phyloP scores from a whole-genome alignment of 1,284 basidiomycete genomes.

The Papiliotrema fonsecae region DNA sequence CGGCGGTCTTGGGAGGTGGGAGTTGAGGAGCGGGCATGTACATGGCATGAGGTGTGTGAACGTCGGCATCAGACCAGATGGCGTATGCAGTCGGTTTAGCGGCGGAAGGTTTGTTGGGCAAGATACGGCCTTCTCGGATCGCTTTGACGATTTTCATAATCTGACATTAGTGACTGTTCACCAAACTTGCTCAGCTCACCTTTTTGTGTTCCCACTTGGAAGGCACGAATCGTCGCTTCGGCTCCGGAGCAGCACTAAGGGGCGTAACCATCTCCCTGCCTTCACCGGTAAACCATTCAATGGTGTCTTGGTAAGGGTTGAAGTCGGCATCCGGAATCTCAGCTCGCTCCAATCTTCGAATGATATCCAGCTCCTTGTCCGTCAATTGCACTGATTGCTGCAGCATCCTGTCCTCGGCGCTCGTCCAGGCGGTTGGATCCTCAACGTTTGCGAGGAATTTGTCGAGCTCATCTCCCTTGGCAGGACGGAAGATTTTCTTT shows the following conservation, averaged over 20 bases:
- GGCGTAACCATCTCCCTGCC: slow-evolving; percentile 93
- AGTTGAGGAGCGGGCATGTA: slow-evolving; percentile 88
- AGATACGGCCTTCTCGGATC: slow-evolving; percentile 89
- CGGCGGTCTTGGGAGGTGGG: slow-evolving; percentile 79
- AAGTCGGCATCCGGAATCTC: slow-evolving; percentile 89
- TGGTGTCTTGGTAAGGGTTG: slow-evolving; percentile 86
- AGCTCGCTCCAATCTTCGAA: slow-evolving; percentile 77
- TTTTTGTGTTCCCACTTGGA: slow-evolving; percentile 99
- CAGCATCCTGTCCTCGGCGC: slow-evolving; percentile 83
- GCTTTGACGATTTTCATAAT: slow-evolving; percentile 99
- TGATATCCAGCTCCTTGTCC: slow-evolving; percentile 90
- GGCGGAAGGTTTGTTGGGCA: slow-evolving; percentile 79
- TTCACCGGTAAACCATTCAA: slow-evolving; percentile 96
- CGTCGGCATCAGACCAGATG: slow-evolving; percentile 73
- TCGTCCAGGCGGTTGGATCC: slow-evolving; percentile 87
- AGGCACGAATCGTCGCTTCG: slow-evolving; percentile 93
- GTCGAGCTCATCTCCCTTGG: slow-evolving; percentile 93
- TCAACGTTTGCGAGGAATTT: slow-evolving; percentile 94
- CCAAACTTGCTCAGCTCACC: slow-evolving; percentile 50
- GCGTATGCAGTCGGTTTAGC: slow-evolving; percentile 73
- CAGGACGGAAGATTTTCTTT: slow-evolving; percentile 88
- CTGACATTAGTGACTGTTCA: slow-evolving; percentile 47
- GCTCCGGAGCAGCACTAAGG: slow-evolving; percentile 83
- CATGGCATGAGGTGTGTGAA: slow-evolving; percentile 65
- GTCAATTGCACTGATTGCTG: slow-evolving; percentile 84